Evolutionary conservation across 306 rosid species (phyloP).

Genomic region (Lupinus albus): DNA sequence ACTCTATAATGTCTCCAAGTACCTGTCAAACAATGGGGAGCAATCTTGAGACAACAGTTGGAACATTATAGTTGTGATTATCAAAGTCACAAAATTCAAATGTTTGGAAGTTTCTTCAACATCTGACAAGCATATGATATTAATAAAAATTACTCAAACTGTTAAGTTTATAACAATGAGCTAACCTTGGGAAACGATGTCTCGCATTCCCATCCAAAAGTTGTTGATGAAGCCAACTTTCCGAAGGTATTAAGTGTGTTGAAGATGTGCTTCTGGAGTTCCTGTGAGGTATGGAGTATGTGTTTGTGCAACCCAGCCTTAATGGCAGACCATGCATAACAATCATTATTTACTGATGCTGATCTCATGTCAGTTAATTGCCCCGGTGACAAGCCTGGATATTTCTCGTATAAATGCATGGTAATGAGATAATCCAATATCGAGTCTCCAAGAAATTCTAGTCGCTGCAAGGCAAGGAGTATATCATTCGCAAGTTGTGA

Average conservation of each 20-base stretch:
- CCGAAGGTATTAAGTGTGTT: slow-evolving; percentile 40
- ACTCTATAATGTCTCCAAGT: slow-evolving; percentile 80
- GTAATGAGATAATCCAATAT: slow-evolving; percentile 75
- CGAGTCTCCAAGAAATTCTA: slow-evolving; percentile 82
- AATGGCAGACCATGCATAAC: slow-evolving; percentile 67
- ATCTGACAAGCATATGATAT: too few species aligned
- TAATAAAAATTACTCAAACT: not conserved
- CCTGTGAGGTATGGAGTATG: slow-evolving; percentile 61
- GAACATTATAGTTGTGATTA: not conserved
- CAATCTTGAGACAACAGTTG: slow-evolving; percentile 23
- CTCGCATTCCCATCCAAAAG: slow-evolving; percentile 78
- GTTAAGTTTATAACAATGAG: not conserved
- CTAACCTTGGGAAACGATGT: slow-evolving; percentile 76
- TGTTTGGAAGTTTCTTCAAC: not conserved
- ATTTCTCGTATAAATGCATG: slow-evolving; percentile 51
- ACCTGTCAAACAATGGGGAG: slow-evolving; percentile 53
- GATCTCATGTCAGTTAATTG: slow-evolving; percentile 80
- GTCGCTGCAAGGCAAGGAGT: slow-evolving; percentile 55
- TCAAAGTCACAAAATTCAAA: slow-evolving; percentile 8
- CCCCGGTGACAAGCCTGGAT: slow-evolving; percentile 74
- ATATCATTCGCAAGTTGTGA: slow-evolving; percentile 22
- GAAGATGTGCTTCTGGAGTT: slow-evolving; percentile 59
- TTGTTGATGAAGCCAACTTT: slow-evolving; percentile 41
- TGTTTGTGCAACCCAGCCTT: slow-evolving; percentile 66
- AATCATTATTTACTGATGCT: slow-evolving; percentile 75